Conservation (phyloP, 2,329 filamentous ascomycete genomes). For the Thelonectria olida region DNA sequence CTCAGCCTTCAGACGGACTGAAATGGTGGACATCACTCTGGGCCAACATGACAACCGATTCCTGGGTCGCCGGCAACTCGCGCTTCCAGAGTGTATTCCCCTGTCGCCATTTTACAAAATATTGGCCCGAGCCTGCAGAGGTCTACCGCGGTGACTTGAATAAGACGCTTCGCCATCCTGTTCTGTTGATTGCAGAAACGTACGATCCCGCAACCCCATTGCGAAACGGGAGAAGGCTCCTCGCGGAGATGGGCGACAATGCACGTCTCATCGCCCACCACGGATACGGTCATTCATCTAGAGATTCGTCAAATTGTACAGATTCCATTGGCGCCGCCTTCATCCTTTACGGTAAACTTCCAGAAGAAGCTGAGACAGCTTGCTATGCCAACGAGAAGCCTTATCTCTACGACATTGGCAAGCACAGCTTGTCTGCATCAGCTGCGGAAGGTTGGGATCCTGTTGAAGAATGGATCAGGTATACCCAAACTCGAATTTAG, state of each 20-base stretch:
- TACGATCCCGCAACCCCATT: constrained; percentile 62
- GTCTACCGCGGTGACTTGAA: constrained; percentile 58
- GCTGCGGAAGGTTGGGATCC: constrained; percentile 3
- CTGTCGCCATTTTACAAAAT: constrained; percentile 55
- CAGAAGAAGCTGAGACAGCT: constrained; percentile 51
- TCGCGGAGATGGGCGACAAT: constrained; percentile 57
- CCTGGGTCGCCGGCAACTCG: constrained; percentile 58
- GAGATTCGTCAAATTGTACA: constrained; percentile 57
- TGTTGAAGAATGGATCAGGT: constrained; percentile 12
- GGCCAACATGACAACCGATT: constrained; percentile 55
- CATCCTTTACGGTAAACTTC: constrained; percentile 53
- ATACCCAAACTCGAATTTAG: neutral
- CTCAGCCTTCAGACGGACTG: constrained; percentile 47
- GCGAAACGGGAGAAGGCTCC: constrained; percentile 55
- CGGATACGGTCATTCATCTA: constrained; percentile 58
- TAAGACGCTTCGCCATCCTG: constrained; percentile 52
- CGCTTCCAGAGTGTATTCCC: constrained; percentile 56
- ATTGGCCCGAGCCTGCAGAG: constrained; percentile 57
- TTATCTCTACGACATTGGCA: constrained; percentile 51
- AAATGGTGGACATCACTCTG: constrained; percentile 58
- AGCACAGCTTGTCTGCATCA: neutral
- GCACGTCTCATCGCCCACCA: constrained; percentile 59
- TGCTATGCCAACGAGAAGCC: constrained; percentile 60
- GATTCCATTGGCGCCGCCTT: constrained; percentile 51
- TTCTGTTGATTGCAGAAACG: constrained; percentile 58